Evolutionary conservation across 169 alveolate species (phyloP).

Genomic region (Ichthyophthirius multifiliis): DNA sequence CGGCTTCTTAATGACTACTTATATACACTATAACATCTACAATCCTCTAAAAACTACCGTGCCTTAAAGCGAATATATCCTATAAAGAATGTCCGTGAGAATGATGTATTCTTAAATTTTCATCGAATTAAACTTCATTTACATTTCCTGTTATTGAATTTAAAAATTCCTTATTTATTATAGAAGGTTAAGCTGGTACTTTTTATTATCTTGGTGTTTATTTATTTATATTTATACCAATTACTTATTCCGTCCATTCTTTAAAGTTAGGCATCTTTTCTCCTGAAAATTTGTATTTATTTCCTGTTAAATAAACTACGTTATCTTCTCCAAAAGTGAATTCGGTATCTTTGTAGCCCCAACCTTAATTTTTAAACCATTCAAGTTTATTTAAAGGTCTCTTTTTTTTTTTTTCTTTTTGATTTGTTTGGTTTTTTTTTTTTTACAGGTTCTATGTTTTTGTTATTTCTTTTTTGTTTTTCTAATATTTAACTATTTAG

Average conservation of each 20-base stretch:
- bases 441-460: too few relatives aligned
- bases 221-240: constrained; percentile 48
- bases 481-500: too few relatives aligned
- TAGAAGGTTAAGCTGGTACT: constrained; percentile 60
- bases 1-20: constrained; percentile 60
- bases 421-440: too few relatives aligned
- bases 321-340: constrained; percentile 52
- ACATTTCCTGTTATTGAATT: constrained; percentile 47
- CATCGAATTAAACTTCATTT: constrained; percentile 50
- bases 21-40: constrained; percentile 66
- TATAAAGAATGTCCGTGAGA: constrained; percentile 75
- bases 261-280: constrained; percentile 57
- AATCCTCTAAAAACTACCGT: constrained; percentile 52
- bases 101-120: constrained; percentile 70
- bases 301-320: constrained; percentile 64
- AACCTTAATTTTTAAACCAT: constrained; percentile 71
- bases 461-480: too few relatives aligned
- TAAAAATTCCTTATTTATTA: constrained; percentile 55
- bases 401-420: too few relatives aligned
- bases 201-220: constrained; percentile 28
- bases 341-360: constrained; percentile 80
- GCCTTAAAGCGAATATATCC: constrained; percentile 58
- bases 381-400: constrained; percentile 40
- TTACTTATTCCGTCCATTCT: constrained; percentile 50
- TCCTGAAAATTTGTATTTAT: constrained; percentile 66